These are phyloP conservation scores for Rhododendron simsii DNA, from an alignment of 148 eudicot species.

Conservation along the genomic window DNA sequence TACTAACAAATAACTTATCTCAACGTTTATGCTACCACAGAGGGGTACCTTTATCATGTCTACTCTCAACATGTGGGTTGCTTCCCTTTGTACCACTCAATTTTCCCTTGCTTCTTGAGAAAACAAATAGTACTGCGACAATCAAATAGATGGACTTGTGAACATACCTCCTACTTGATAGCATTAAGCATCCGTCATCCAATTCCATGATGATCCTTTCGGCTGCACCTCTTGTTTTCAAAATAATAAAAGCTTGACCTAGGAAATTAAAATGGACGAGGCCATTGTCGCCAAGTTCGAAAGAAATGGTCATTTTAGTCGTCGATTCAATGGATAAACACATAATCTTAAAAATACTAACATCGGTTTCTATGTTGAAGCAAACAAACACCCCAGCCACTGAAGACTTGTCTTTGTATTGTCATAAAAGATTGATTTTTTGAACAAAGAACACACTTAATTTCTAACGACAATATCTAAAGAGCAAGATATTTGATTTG, in stretches of 20 bases:
- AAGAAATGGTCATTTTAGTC: neutral
- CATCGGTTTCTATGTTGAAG: neutral
- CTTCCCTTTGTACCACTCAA: neutral
- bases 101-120: neutral
- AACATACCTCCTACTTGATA: constrained; percentile 53
- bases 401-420: neutral
- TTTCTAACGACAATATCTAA: neutral
- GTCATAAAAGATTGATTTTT: neutral
- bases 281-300: neutral
- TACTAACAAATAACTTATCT: neutral
- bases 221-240: constrained; percentile 46
- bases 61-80: neutral
- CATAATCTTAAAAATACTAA: neutral
- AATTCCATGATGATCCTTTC: constrained; percentile 33
- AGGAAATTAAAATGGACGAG: neutral
- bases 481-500: neutral
- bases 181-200: constrained; percentile 50
- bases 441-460: neutral
- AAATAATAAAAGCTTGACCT: constrained; percentile 59
- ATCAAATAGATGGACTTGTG: neutral
- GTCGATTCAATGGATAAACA: neutral
- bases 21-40: neutral
- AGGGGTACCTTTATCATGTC: neutral
- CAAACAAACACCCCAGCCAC: neutral
- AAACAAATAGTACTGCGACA: neutral